Conservation (phyloP, 768 basidiomycete species). For the Panaeolus papilionaceus region DNA sequence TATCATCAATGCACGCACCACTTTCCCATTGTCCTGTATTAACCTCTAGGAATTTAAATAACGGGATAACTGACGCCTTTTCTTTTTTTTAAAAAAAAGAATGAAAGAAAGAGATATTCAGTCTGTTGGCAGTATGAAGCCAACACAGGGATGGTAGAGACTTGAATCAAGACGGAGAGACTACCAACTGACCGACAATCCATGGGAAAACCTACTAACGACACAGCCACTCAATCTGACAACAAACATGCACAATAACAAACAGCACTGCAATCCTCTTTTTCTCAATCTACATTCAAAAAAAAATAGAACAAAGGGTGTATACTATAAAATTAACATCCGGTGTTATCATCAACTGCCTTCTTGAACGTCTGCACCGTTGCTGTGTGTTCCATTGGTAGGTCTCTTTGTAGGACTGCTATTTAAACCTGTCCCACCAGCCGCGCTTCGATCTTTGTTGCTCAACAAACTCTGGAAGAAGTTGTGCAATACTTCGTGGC, state of each 20-base stretch:
- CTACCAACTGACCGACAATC: not conserved
- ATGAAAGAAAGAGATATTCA: not conserved
- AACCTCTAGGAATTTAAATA: conserved; percentile 20
- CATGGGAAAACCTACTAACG: not conserved
- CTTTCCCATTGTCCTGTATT: conserved; percentile 65
- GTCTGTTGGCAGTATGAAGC: conserved; percentile 22
- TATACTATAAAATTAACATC: conserved; percentile 17
- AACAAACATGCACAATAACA: conserved; percentile 18
- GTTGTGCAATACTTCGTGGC: conserved; percentile 83
- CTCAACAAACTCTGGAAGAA: conserved; percentile 87
- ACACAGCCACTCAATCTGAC: conserved; percentile 9
- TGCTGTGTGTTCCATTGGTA: conserved; percentile 28
- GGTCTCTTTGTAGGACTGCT: conserved; percentile 29
- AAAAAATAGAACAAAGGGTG: not conserved
- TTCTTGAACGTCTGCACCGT: conserved; percentile 42
- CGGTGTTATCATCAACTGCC: conserved; percentile 34
- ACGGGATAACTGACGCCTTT: not conserved
- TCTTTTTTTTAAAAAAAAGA: not conserved
- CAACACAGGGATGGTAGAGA: conserved; percentile 33
- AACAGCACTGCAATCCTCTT: conserved; percentile 16
- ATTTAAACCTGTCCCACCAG: conserved; percentile 26
- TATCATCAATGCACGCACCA: conserved; percentile 51
- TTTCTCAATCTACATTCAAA: not conserved
- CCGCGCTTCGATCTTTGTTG: conserved; percentile 61
- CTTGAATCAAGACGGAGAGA: conserved; percentile 22